These are phyloP conservation scores for Sphagnum contortum DNA, from an alignment of 225 moss, liverwort and hornwort species.

Conservation along the genomic window DNA sequence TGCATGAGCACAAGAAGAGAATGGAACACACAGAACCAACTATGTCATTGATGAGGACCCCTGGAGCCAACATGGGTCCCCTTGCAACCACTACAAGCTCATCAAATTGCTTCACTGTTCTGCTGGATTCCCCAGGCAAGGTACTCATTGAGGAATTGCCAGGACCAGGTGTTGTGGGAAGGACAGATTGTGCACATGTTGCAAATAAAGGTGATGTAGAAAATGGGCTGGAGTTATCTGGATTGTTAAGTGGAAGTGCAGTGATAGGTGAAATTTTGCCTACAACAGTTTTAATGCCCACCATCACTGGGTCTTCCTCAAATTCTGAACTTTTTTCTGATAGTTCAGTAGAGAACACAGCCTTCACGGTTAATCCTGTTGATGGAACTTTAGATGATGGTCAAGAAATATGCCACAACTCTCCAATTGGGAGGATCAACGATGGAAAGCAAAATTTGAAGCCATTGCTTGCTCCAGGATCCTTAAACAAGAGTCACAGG, in stretches of 20 bases:
- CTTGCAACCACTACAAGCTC: neutral
- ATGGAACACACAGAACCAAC: neutral
- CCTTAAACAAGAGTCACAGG: constrained; percentile 10
- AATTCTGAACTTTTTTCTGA: neutral
- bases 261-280: constrained; percentile 19
- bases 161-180: neutral
- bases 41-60: neutral
- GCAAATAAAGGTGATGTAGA: too few species aligned
- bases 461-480: constrained; percentile 27
- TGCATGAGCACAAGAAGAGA: too few species aligned
- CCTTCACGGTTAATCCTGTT: too few species aligned
- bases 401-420: too few species aligned
- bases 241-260: constrained; percentile 1
- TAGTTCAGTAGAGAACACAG: too few species aligned
- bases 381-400: too few species aligned
- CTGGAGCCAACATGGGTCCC: neutral
- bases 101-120: neutral
- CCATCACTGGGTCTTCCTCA: neutral
- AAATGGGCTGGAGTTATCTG: too few species aligned
- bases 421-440: neutral
- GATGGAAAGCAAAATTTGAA: constrained; percentile 2
- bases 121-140: neutral
- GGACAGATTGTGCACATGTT: too few species aligned
- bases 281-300: constrained; percentile 16
- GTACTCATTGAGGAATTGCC: constrained; percentile 5